Conservation (phyloP, 2,329 filamentous ascomycete genomes). For the Exophiala spinifera region DNA sequence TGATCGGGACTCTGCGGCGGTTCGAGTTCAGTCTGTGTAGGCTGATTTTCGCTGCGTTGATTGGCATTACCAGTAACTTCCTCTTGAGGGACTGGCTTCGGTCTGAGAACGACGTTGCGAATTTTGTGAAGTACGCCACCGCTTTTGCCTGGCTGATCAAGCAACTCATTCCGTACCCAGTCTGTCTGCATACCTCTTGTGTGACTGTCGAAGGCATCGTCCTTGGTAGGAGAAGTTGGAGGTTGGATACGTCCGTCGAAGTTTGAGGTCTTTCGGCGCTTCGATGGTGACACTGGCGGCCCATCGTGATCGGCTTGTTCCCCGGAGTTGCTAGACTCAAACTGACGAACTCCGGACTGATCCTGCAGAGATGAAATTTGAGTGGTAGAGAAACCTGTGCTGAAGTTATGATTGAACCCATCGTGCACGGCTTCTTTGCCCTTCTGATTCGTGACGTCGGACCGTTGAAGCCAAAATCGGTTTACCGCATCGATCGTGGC, state of each 20-base stretch:
- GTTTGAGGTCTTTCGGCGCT: conserved; percentile 15
- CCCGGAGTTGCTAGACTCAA: neutral
- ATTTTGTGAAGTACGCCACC: neutral
- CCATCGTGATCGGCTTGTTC: neutral
- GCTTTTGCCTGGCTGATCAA: neutral
- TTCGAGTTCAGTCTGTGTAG: too few species aligned
- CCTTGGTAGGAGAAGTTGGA: neutral
- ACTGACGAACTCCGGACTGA: neutral
- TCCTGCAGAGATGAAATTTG: neutral
- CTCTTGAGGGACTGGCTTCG: neutral
- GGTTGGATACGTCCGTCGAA: neutral
- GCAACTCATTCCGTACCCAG: neutral
- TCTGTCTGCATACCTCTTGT: conserved; percentile 1
- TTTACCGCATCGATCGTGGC: neutral
- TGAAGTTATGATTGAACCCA: neutral
- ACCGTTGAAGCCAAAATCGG: neutral
- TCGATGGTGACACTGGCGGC: conserved; percentile 2
- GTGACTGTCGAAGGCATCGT: neutral
- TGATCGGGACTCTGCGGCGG: too few species aligned
- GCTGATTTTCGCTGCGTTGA: too few species aligned
- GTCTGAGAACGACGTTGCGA: neutral
- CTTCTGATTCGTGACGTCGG: neutral
- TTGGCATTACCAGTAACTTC: too few species aligned
- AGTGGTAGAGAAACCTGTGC: neutral
- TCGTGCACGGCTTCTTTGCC: neutral